phyloP scores from a whole-genome alignment of 306 rosid species.

The Ceratonia siliqua region DNA sequence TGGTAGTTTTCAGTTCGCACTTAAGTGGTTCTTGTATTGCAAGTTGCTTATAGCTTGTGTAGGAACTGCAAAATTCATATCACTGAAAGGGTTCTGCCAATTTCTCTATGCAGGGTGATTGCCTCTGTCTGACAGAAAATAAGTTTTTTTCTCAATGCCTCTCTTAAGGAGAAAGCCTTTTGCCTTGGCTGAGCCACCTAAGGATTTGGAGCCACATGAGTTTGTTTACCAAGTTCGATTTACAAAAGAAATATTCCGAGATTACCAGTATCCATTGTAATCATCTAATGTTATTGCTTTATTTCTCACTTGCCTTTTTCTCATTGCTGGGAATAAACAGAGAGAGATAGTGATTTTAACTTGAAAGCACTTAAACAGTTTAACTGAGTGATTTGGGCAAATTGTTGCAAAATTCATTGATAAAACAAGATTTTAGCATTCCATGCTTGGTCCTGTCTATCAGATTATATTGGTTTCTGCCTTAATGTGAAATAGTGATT shows the following conservation, averaged over 20 bases:
- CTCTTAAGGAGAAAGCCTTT: constrained; percentile 73
- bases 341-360: not conserved
- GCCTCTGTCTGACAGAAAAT: constrained; percentile 34
- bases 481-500: constrained; percentile 69
- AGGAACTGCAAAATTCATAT: not conserved
- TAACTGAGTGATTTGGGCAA: constrained; percentile 11
- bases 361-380: not conserved
- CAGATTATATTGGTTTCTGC: constrained; percentile 17
- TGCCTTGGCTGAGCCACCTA: constrained; percentile 64
- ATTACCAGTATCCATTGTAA: constrained; percentile 79
- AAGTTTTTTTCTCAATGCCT: constrained; percentile 59
- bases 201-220: constrained; percentile 72
- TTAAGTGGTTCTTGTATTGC: constrained; percentile 19
- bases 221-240: constrained; percentile 78
- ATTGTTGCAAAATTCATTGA: constrained; percentile 8
- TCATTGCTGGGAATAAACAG: not conserved
- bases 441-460: not conserved
- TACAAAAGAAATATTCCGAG: constrained; percentile 80
- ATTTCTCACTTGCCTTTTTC: not conserved
- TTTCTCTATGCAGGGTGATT: constrained; percentile 37
- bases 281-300: not conserved
- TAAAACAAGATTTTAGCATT: constrained; percentile 10
- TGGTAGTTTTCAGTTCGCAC: constrained; percentile 12
- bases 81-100: constrained; percentile 27
- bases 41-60: constrained; percentile 3